phyloP scores from a whole-genome alignment of 495 filamentous ascomycete genomes.

The Aspergillus sclerotioniger region DNA sequence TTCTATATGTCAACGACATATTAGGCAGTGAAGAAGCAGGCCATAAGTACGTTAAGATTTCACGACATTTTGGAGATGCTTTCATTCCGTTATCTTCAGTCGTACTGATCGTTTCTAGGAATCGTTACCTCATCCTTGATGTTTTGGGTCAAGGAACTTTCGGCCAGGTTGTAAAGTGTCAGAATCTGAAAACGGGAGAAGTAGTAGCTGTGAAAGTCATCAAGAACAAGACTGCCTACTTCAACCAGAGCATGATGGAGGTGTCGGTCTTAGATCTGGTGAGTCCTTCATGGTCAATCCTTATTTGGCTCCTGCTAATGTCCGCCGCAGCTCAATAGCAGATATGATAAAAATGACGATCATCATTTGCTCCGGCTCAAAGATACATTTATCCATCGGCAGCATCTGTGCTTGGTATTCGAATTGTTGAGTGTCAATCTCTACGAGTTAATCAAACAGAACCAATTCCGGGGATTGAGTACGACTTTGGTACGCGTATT shows the following conservation, averaged over 20 bases:
- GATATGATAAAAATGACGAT: slow-evolving; percentile 98
- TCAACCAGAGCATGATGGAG: slow-evolving; percentile 99
- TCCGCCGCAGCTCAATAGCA: slow-evolving; percentile 77
- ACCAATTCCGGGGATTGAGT: slow-evolving; percentile 96
- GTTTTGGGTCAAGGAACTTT: slow-evolving; percentile 98
- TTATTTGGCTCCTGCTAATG: slow-evolving; percentile 24
- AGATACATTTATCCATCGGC: slow-evolving; percentile 97
- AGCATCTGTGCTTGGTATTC: slow-evolving; percentile 97
- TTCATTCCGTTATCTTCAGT: not conserved
- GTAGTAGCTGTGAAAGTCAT: slow-evolving; percentile 99
- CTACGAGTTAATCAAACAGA: slow-evolving; percentile 99
- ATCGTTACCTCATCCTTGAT: slow-evolving; percentile 96
- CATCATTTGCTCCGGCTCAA: slow-evolving; percentile 95
- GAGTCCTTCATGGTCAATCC: slow-evolving; percentile 26
- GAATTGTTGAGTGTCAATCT: slow-evolving; percentile 96
- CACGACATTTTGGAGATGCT: not conserved
- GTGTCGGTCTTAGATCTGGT: slow-evolving; percentile 97
- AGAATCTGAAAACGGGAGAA: slow-evolving; percentile 96
- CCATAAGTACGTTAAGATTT: slow-evolving; percentile 69
- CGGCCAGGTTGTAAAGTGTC: slow-evolving; percentile 99
- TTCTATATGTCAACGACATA: slow-evolving; percentile 98
- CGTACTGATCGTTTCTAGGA: slow-evolving; percentile 50
- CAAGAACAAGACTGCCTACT: slow-evolving; percentile 98
- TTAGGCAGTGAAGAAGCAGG: slow-evolving; percentile 96
- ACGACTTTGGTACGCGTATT: slow-evolving; percentile 98